A percentile compares a stretch with the other conserved stretches of the same genome.
phyloP scores from a whole-genome alignment of 805 yeast genomes.

The Candida parachauliodes region DNA sequence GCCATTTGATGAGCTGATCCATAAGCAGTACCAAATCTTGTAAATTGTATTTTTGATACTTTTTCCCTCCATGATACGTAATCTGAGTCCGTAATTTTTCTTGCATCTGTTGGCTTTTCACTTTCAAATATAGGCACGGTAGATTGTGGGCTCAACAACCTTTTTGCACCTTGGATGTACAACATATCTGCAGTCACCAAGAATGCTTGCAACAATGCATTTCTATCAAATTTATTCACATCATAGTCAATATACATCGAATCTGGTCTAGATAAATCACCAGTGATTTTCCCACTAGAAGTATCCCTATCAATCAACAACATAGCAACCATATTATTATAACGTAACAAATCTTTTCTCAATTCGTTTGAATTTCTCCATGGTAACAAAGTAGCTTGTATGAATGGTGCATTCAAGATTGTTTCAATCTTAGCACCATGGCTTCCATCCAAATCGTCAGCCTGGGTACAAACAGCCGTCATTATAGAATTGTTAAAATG shows the following conservation, averaged over 20 bases:
- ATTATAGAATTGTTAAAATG: slow-evolving; percentile 42
- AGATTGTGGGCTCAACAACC: slow-evolving; percentile 33
- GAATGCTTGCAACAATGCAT: slow-evolving; percentile 35
- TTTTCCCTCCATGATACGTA: slow-evolving; percentile 37
- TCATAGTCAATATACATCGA: slow-evolving; percentile 35
- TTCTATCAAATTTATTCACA: slow-evolving; percentile 38
- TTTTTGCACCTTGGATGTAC: slow-evolving; percentile 47
- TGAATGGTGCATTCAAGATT: slow-evolving; percentile 40
- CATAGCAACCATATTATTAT: slow-evolving; percentile 35
- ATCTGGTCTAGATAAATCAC: slow-evolving; percentile 32
- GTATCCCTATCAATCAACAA: slow-evolving; percentile 47
- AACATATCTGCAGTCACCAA: slow-evolving; percentile 41
- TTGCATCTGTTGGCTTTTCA: slow-evolving; percentile 30
- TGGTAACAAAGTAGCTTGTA: slow-evolving; percentile 37
- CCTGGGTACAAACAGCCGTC: slow-evolving; percentile 46
- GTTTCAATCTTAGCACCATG: slow-evolving; percentile 55
- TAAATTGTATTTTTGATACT: slow-evolving; percentile 24
- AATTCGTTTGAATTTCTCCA: slow-evolving; percentile 35
- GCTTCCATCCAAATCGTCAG: slow-evolving; percentile 49
- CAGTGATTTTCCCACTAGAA: slow-evolving; percentile 34
- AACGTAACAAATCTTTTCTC: slow-evolving; percentile 31
- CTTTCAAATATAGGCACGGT: slow-evolving; percentile 36
- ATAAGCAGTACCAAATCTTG: slow-evolving; percentile 24
- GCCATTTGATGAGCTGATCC: slow-evolving; percentile 58
- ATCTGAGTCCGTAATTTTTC: slow-evolving; percentile 41